Evolutionary conservation across 23 red algal species (phyloP).

Genomic region (Chondrus crispus): DNA sequence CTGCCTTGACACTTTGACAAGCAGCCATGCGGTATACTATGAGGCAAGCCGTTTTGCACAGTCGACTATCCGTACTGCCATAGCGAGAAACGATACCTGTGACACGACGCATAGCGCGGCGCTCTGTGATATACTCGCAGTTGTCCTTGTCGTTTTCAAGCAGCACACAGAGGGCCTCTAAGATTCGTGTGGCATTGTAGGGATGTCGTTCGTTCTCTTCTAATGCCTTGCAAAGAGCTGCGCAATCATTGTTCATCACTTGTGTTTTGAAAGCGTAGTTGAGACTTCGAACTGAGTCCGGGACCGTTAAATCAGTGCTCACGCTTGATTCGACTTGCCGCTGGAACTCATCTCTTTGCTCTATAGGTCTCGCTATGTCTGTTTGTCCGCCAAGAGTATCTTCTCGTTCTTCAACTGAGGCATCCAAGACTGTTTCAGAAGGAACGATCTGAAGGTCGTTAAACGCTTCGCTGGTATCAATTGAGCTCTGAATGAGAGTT

Average conservation of each 20-base stretch:
- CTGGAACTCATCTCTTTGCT: too few species aligned
- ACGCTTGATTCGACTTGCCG: too few species aligned
- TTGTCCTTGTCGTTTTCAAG: conserved; percentile 13
- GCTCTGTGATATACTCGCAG: background rate
- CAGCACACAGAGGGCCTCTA: conserved; percentile 43
- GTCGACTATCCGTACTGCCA: background rate
- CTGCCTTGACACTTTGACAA: background rate
- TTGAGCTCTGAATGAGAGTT: too few species aligned
- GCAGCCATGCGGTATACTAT: background rate
- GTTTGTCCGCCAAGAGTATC: too few species aligned
- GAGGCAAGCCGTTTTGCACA: conserved; percentile 43
- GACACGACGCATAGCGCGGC: background rate
- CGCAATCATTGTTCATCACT: conserved; percentile 15
- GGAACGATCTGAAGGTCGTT: too few species aligned
- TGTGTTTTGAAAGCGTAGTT: conserved; percentile 19
- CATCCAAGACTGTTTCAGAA: too few species aligned
- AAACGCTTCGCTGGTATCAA: too few species aligned
- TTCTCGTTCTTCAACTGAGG: too few species aligned
- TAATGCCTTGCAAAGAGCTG: conserved; percentile 6
- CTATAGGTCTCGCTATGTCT: too few species aligned
- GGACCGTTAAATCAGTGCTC: background rate
- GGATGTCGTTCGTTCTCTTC: conserved; percentile 16
- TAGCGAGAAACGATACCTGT: conserved; percentile 19
- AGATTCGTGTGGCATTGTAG: background rate
- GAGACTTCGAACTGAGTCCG: background rate